These are phyloP conservation scores for Telfairia occidentalis DNA, from an alignment of 331 rosid genomes.

Conservation along the genomic window DNA sequence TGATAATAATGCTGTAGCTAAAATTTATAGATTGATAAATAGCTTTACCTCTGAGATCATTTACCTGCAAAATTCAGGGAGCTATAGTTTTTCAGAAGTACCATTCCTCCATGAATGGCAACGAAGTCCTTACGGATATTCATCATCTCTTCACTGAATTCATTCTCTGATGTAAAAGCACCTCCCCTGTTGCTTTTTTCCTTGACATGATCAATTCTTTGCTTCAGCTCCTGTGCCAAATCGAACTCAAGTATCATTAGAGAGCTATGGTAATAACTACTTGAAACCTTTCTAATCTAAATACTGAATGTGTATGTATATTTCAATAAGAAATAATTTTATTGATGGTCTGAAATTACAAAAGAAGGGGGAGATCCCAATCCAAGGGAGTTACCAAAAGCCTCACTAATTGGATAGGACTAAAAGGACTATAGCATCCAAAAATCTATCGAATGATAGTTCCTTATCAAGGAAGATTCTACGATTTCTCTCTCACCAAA, in stretches of 20 bases:
- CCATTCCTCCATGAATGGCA: slow-evolving; percentile 94
- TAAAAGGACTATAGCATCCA: too few relatives aligned
- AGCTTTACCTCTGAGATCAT: background rate
- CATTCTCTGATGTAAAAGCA: slow-evolving; percentile 49
- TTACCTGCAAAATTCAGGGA: slow-evolving; percentile 94
- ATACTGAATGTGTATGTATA: too few relatives aligned
- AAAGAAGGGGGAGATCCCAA: too few relatives aligned
- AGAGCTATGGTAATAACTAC: background rate
- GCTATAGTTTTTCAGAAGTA: slow-evolving; percentile 87
- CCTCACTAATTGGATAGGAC: too few relatives aligned
- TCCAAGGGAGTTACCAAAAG: too few relatives aligned
- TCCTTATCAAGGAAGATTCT: too few relatives aligned
- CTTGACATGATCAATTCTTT: slow-evolving; percentile 62
- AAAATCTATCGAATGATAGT: too few relatives aligned
- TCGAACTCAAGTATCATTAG: background rate
- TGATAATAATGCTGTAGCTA: background rate
- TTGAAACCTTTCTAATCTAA: background rate
- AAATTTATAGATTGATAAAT: background rate
- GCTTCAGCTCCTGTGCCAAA: slow-evolving; percentile 57
- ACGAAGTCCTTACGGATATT: slow-evolving; percentile 88
- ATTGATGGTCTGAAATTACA: too few relatives aligned
- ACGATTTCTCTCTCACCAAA: too few relatives aligned
- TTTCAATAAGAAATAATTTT: too few relatives aligned
- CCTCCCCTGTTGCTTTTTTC: slow-evolving; percentile 49
- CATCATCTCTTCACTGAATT: slow-evolving; percentile 94